These are phyloP conservation scores for Mortierella sp. DNA, from an alignment of 371 early-diverging fungal species.

Conservation along the genomic window DNA sequence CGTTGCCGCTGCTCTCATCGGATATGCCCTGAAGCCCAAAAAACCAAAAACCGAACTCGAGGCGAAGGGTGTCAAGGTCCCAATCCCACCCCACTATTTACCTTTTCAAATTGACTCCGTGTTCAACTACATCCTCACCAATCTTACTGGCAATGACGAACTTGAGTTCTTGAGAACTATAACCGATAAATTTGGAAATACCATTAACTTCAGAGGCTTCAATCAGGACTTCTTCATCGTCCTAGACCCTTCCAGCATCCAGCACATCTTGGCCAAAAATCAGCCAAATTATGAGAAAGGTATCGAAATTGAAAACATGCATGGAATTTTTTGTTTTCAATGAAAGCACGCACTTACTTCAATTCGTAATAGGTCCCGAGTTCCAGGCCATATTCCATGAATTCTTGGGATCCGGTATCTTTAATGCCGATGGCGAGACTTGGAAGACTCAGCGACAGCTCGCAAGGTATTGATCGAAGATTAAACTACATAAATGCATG, in stretches of 20 bases:
- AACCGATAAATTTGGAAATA: slow-evolving; percentile 17
- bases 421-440: slow-evolving; percentile 49
- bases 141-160: slow-evolving; percentile 26
- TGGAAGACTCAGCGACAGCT: slow-evolving; percentile 53
- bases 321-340: neutral
- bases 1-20: slow-evolving; percentile 24
- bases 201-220: slow-evolving; percentile 34
- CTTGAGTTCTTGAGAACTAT: slow-evolving; percentile 24
- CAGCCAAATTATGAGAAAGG: slow-evolving; percentile 54
- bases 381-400: slow-evolving; percentile 48
- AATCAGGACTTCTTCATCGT: slow-evolving; percentile 44
- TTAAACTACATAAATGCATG: neutral
- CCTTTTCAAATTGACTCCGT: slow-evolving; percentile 40
- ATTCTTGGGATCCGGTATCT: slow-evolving; percentile 50
- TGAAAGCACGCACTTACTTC: neutral
- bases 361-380: slow-evolving; percentile 28
- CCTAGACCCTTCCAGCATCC: slow-evolving; percentile 42
- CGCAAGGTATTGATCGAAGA: slow-evolving; percentile 28
- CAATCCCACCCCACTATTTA: slow-evolving; percentile 20
- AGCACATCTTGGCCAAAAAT: slow-evolving; percentile 53
- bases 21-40: slow-evolving; percentile 41
- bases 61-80: slow-evolving; percentile 23
- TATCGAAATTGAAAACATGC: too few species aligned
- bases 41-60: slow-evolving; percentile 49
- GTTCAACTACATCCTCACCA: slow-evolving; percentile 18